A percentile compares a stretch with the other conserved stretches of the same genome.
phyloP scores from a whole-genome alignment of 2,329 filamentous ascomycete genomes.

The Colletotrichum horii region DNA sequence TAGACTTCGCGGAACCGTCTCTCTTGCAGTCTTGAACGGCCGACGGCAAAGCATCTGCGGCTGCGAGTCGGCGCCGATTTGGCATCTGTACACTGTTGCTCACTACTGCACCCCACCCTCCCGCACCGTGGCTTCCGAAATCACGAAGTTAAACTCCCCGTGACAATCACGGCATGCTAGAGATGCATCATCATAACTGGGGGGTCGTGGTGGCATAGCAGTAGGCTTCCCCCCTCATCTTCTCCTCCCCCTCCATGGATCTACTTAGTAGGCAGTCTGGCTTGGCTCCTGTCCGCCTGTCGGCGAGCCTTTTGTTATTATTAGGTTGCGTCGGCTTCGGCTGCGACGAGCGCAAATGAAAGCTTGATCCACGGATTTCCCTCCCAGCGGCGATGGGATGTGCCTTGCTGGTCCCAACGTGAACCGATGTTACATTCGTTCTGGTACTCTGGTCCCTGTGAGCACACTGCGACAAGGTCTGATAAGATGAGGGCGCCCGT shows the following conservation, averaged over 20 bases:
- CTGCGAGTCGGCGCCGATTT: not conserved
- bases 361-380: not conserved
- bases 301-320: not conserved
- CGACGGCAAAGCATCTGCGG: not conserved
- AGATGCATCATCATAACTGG: not conserved
- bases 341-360: not conserved
- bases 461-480: not conserved
- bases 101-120: not conserved
- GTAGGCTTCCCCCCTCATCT: not conserved
- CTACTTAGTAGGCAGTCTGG: not conserved
- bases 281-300: not conserved
- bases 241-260: not conserved
- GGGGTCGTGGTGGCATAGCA: not conserved
- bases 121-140: not conserved
- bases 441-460: constrained; percentile 6
- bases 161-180: not conserved
- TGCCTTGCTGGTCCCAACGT: not conserved
- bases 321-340: not conserved
- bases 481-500: constrained; percentile 17
- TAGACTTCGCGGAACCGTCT: not conserved
- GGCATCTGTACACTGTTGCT: not conserved
- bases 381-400: not conserved
- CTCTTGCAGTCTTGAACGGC: not conserved
- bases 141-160: not conserved
- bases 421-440: constrained; percentile 11